phyloP scores from a whole-genome alignment of 306 rosid species.

The Albizia julibrissin region DNA sequence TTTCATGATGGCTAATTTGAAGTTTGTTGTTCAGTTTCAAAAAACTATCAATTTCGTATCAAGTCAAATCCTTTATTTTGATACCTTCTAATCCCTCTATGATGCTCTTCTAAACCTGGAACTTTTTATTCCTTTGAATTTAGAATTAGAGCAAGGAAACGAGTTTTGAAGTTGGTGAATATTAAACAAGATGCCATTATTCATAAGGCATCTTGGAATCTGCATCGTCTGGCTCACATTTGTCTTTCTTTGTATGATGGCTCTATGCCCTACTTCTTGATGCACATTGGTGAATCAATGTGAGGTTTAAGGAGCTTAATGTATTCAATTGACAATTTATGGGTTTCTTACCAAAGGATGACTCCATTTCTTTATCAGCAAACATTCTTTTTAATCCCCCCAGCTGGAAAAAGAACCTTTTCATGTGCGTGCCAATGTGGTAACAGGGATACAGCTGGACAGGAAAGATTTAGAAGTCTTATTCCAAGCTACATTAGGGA shows the following conservation, averaged over 20 bases:
- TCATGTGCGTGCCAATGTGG: constrained; percentile 21
- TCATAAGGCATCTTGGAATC: constrained; percentile 1
- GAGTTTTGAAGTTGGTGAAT: neutral
- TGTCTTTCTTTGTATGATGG: neutral
- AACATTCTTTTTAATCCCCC: neutral
- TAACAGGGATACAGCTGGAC: constrained; percentile 61
- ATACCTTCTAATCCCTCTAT: neutral
- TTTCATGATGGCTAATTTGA: neutral
- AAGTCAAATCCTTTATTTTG: neutral
- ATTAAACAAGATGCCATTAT: constrained; percentile 4
- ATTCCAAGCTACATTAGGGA: constrained; percentile 61
- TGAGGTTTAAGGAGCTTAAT: neutral
- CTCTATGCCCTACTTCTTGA: neutral
- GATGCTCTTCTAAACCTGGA: neutral
- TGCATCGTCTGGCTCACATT: neutral
- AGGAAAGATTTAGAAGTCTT: constrained; percentile 63
- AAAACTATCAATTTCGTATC: neutral
- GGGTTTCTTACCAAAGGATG: neutral
- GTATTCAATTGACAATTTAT: constrained; percentile 14
- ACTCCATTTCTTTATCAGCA: neutral
- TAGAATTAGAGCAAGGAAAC: constrained; percentile 15
- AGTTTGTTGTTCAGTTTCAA: neutral
- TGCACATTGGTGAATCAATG: constrained; percentile 14
- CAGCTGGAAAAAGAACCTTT: neutral
- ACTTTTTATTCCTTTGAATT: neutral